Conservation (phyloP, 768 basidiomycete genomes). For the Candolleomyces eurysporus region DNA sequence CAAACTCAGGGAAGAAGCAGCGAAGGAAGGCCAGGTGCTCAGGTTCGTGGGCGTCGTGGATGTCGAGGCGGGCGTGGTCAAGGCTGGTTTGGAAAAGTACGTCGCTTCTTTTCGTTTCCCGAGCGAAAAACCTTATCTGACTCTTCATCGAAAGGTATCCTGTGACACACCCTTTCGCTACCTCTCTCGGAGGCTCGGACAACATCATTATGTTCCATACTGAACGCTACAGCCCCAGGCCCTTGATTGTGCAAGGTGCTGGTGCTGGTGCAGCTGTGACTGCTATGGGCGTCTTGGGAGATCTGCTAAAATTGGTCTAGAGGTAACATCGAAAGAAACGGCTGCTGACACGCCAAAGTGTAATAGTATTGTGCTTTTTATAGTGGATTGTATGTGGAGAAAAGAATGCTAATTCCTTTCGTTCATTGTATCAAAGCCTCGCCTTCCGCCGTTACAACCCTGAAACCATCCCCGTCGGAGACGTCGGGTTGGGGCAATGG, state of each 20-base stretch:
- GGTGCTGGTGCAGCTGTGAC: slow-evolving; percentile 98
- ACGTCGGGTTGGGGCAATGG: too few species aligned
- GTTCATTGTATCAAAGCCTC: too few species aligned
- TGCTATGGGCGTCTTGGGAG: slow-evolving; percentile 95
- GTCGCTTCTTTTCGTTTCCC: slow-evolving; percentile 24
- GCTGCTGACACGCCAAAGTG: neutral
- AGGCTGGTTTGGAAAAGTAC: slow-evolving; percentile 87
- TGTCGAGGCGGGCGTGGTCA: slow-evolving; percentile 64
- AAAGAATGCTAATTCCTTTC: too few species aligned
- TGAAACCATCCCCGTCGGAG: too few species aligned
- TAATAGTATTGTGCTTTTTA: too few species aligned
- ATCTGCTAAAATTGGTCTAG: slow-evolving; percentile 63
- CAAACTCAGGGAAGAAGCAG: slow-evolving; percentile 73
- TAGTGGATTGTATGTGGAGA: too few species aligned
- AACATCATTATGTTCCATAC: slow-evolving; percentile 99
- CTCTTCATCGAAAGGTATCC: slow-evolving; percentile 62
- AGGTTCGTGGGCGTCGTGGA: slow-evolving; percentile 96
- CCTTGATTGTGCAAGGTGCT: slow-evolving; percentile 91
- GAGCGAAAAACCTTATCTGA: neutral
- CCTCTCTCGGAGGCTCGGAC: slow-evolving; percentile 92
- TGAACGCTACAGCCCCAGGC: slow-evolving; percentile 82
- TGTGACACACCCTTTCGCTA: slow-evolving; percentile 88
- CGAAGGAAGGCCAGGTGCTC: slow-evolving; percentile 77
- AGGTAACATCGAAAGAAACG: neutral
- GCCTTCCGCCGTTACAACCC: too few species aligned